Percentiles rank a stretch among this genome's conserved stretches.
phyloP scores from a whole-genome alignment of 2,329 filamentous ascomycete genomes.

The Nemania diffusa region DNA sequence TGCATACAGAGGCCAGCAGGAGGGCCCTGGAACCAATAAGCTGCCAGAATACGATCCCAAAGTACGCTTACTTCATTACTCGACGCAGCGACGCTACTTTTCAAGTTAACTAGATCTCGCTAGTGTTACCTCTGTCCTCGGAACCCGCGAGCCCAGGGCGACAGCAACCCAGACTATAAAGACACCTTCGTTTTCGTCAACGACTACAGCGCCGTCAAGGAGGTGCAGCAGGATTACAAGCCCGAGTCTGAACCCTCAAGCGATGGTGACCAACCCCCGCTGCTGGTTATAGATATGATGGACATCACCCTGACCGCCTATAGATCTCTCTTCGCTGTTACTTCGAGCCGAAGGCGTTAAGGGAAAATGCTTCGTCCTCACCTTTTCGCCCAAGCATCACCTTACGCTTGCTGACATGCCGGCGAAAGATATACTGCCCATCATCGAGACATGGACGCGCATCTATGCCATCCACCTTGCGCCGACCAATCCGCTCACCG shows the following conservation, averaged over 20 bases:
- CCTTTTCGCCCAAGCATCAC: slow-evolving; percentile 91
- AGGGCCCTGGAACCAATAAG: slow-evolving; percentile 72
- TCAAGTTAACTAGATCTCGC: background rate
- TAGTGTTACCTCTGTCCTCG: slow-evolving; percentile 95
- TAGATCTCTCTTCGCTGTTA: slow-evolving; percentile 78
- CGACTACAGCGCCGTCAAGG: slow-evolving; percentile 96
- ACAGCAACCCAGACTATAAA: slow-evolving; percentile 85
- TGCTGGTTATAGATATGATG: background rate
- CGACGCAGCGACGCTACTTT: slow-evolving; percentile 9
- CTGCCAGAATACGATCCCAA: slow-evolving; percentile 84
- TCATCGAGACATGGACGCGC: slow-evolving; percentile 90
- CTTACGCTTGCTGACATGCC: slow-evolving; percentile 92
- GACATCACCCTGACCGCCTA: background rate
- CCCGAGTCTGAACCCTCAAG: slow-evolving; percentile 53
- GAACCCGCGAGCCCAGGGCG: slow-evolving; percentile 88
- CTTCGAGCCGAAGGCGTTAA: slow-evolving; percentile 87
- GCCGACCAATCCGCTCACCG: slow-evolving; percentile 71
- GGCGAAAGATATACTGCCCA: slow-evolving; percentile 78
- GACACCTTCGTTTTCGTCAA: slow-evolving; percentile 95
- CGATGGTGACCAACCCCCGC: slow-evolving; percentile 48
- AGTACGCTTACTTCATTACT: slow-evolving; percentile 52
- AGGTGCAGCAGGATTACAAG: slow-evolving; percentile 84
- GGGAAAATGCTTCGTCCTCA: slow-evolving; percentile 96
- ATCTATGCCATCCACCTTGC: slow-evolving; percentile 87
- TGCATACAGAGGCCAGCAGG: slow-evolving; percentile 75